Conservation (phyloP, 2,329 filamentous ascomycete species). For the Tolypocladium pustulatum region DNA sequence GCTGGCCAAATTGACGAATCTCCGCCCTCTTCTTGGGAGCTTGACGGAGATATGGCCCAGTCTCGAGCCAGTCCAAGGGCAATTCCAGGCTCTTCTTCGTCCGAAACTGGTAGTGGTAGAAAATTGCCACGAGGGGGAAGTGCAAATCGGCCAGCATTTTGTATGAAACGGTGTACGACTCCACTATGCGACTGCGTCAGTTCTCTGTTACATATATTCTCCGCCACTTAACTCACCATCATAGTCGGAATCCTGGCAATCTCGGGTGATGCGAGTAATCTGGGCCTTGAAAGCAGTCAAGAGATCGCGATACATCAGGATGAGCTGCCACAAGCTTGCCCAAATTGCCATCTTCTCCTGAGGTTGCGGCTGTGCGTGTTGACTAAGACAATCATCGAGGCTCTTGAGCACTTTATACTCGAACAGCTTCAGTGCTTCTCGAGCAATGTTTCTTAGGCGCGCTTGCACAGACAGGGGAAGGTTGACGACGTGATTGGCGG, state of each 20-base stretch:
- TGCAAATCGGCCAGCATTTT: conserved; percentile 20
- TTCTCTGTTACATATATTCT: not conserved
- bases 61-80: conserved; percentile 26
- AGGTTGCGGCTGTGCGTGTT: conserved; percentile 25
- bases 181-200: conserved; percentile 5
- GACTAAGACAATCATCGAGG: conserved; percentile 27
- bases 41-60: conserved; percentile 11
- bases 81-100: conserved; percentile 29
- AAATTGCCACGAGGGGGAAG: conserved; percentile 26
- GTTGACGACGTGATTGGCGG: conserved; percentile 22
- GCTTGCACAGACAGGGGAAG: conserved; percentile 30
- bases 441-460: conserved; percentile 28
- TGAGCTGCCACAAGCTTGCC: conserved; percentile 38
- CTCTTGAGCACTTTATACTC: conserved; percentile 29
- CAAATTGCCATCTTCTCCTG: conserved; percentile 34
- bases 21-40: conserved; percentile 12
- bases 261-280: conserved; percentile 12
- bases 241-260: conserved; percentile 11
- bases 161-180: conserved; percentile 10
- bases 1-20: conserved; percentile 16
- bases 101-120: conserved; percentile 30
- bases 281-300: conserved; percentile 18
- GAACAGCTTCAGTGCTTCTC: conserved; percentile 22
- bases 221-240: conserved; percentile 4
- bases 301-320: conserved; percentile 37